Base-by-base conservation (phyloP, 1,284 basidiomycete species). In the Apiotrichum laibachii region DNA sequence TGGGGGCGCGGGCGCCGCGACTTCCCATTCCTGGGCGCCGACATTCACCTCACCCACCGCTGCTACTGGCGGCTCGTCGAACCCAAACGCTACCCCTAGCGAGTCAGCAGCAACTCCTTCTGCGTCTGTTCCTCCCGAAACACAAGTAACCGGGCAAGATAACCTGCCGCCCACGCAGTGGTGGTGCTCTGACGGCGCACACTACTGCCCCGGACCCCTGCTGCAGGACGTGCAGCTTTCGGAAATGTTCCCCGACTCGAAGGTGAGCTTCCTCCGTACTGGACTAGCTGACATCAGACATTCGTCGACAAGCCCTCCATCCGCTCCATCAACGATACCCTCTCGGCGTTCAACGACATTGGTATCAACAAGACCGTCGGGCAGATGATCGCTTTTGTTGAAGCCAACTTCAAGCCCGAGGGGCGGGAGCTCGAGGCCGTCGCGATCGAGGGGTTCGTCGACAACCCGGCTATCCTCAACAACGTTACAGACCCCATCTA, bases 271-370 rank as follows among this genome's bases (percentile, higher is more conserved):
- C 65, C 56, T n/a, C n/a, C n/a, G n/a, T n/a, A n/a, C n/a, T n/a
- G n/a, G n/a, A n/a, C n/a, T 18, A 19, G 51, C 40, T 47, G 44
- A 49, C 49, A 39, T 13, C 54, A 72, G 67, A 77, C 75, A 0
- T 89, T 96, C 72, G 88, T 89, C 16, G 92, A 96, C 82, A 95
- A 77, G 81, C 92, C 90, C 1, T 93, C 91, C 0, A 82, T 80
- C 67, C 84, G 85, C 65, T 77, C 82, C 0, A 74, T 86, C 9
- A 83, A 86, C 62, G 79, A 82, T 55, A 89, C 92, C 9, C 79
- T 91, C 44, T 77, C 83, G 0, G 88, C 88, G 59, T 94, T 92
- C 75, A 74, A 54, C 35, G 80, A 82, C 33, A 81, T 90, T 59
- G 84, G 83, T 6, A 73, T 81, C 37, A 82, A 92, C 55, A 68